A percentile compares a stretch with the other conserved stretches of the same genome.
These are phyloP conservation scores for Lachnellula arida DNA, from an alignment of 2,329 filamentous ascomycete genomes.

Conservation along the genomic window DNA sequence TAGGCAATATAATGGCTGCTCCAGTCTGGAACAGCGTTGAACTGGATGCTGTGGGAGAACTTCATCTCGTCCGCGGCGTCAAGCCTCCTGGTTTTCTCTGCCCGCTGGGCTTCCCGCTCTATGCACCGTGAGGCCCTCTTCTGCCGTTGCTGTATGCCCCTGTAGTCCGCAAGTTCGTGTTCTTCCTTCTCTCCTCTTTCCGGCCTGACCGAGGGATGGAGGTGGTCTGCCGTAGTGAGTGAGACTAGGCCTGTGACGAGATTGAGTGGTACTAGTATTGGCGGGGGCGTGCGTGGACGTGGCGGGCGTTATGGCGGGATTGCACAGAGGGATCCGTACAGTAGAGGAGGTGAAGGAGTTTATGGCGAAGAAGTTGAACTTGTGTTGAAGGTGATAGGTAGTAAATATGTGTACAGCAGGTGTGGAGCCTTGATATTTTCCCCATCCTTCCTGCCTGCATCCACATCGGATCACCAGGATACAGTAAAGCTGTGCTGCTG, in stretches of 20 bases:
- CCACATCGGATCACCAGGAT: too few species aligned
- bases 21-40: constrained; percentile 99
- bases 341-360: constrained; percentile 10
- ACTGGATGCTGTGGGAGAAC: constrained; percentile 99
- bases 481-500: too few species aligned
- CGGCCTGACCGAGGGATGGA: constrained; percentile 17
- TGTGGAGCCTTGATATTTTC: too few species aligned
- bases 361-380: constrained; percentile 20
- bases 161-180: constrained; percentile 30
- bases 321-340: constrained; percentile 16
- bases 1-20: constrained; percentile 97
- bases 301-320: not conserved
- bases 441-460: too few species aligned
- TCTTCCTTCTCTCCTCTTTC: constrained; percentile 26
- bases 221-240: constrained; percentile 9
- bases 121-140: constrained; percentile 6
- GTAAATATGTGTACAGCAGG: too few species aligned
- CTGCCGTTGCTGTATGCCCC: constrained; percentile 9
- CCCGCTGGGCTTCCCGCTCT: constrained; percentile 39
- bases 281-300: not conserved
- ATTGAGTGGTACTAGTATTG: not conserved
- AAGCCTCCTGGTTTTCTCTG: constrained; percentile 64
- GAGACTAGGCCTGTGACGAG: not conserved
- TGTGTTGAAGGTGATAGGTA: too few species aligned
- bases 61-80: constrained; percentile 87